Evolutionary conservation across 257 asterid species (phyloP), one percentile per base, ranked within the genome.

Genomic region (Nicotiana tabacum): DNA sequence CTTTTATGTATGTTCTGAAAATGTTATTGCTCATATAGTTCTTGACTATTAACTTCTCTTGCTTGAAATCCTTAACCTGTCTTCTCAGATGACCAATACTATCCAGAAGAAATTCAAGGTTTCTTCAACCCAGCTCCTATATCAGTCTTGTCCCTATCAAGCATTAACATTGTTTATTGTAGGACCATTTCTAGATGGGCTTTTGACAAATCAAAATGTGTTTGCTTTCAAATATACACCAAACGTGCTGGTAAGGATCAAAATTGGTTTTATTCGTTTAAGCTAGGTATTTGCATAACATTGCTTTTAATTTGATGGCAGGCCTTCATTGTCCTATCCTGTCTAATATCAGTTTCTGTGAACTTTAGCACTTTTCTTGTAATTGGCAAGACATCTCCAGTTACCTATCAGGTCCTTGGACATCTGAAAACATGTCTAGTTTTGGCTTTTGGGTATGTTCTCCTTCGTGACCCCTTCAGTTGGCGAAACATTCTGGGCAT

Each of bases 291-390:
- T 33, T 53, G 57, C 66, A 60, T 86, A 64, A 67, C 74, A 16
- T 86, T 87, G 67, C 87, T 83, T 43, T 21, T 16, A 48, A 21
- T 85, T 80, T 51, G 2, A 30, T 65, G 83, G 82, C 93, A 93
- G 98, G 98, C 89, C 4, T 93, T 93, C 86, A 93, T 93, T 78
- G 94, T 93, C 82, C 86, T 93, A 48, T 93, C 48, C 48, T 43
- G 48, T 43, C 48, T 43, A 43, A 43, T 43, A 43, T 43, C 48
- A 43, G 48, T 43, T 82, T 92, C 98, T 7, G 98, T 93, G 83
- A 93, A 93, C 93, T 93, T 93, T 87, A 93, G 98, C 88, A 93
- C 98, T 88, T 93, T 93, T 88, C 89, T 93, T 81, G 98, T 93
- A n/a, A 93, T 93, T 7, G 98, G 48, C 48, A 43, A 43, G 48